phyloP scores from a whole-genome alignment of 441 rosid species.

The Corymbia citriodora region DNA sequence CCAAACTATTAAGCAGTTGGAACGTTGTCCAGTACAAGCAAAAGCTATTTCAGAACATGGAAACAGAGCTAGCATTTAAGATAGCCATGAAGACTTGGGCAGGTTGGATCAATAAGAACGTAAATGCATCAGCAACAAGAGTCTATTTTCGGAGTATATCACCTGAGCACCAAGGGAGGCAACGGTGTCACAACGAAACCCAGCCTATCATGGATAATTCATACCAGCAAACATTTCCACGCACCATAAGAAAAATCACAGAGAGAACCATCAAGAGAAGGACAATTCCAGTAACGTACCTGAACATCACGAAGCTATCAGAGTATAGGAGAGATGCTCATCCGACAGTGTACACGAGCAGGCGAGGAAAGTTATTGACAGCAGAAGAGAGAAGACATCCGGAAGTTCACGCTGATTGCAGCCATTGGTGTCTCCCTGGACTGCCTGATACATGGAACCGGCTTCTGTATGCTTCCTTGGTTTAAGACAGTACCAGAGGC shows the following conservation, averaged over 20 bases:
- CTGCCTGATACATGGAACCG: slow-evolving; percentile 44
- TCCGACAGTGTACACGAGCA: slow-evolving; percentile 20
- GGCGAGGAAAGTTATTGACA: slow-evolving; percentile 1
- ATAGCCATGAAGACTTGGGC: slow-evolving; percentile 33
- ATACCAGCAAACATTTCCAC: slow-evolving; percentile 7
- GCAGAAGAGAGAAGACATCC: slow-evolving; percentile 6
- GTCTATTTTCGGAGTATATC: slow-evolving; percentile 33
- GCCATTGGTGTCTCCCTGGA: slow-evolving; percentile 49
- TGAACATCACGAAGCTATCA: slow-evolving; percentile 31
- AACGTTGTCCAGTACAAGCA: slow-evolving; percentile 23
- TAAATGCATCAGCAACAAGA: slow-evolving; percentile 10
- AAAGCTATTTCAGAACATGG: slow-evolving; percentile 21
- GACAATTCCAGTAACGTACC: slow-evolving; percentile 20
- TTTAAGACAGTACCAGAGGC: slow-evolving; percentile 1
- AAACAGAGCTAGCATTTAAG: slow-evolving; percentile 20
- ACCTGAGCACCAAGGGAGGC: slow-evolving; percentile 24
- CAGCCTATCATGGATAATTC: slow-evolving; percentile 16
- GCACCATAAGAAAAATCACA: slow-evolving; percentile 9
- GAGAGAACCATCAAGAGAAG: slow-evolving; percentile 15
- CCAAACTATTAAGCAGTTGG: slow-evolving; percentile 33
- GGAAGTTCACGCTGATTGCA: slow-evolving; percentile 23
- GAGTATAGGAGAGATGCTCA: slow-evolving; percentile 31
- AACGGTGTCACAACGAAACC: slow-evolving; percentile 20
- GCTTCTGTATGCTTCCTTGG: slow-evolving; percentile 25
- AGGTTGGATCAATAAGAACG: slow-evolving; percentile 19